Base-by-base conservation (phyloP, 768 basidiomycete genomes). In the Russula earlei region DNA sequence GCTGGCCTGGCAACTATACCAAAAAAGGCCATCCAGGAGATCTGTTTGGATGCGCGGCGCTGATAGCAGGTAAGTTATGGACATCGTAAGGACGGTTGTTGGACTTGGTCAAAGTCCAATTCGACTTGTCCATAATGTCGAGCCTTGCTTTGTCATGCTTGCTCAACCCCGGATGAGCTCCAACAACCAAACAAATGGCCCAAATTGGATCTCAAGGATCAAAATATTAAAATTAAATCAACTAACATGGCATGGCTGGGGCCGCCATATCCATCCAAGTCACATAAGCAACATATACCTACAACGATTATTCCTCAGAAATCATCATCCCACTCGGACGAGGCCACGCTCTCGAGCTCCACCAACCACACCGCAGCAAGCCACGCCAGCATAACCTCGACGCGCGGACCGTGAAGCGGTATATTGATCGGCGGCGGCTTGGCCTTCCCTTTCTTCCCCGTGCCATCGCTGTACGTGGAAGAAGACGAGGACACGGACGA, bases 301-400 rank as follows among this genome's bases (percentile, higher is more conserved):
- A n/a, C n/a, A n/a, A n/a, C n/a, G n/a, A n/a, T 15, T 24, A 43
- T 6, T 14, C 31, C 20, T 40, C 37, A 29, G 15, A 2, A 27
- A 5, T 17, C 25, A 5, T 27, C 19, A 8, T 27, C 37, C n/a
- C n/a, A 29, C n/a, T 50, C 50, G 15, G 20, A 42, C 40, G n/a
- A 42, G 42, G 67, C 68, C 40, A 65, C 67, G 8, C 52, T 29
- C 45, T 90, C 88, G 62, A 91, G 67, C 64, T 88, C 87, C 4
- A 80, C 82, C 34, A 92, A 68, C 72, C 87, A 84, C 54, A 90
- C 85, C 17, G 87, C 88, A 24, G 77, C 89, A 52, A 92, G 71
- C 88, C 88, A 92, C 41, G 90, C 90, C 54, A 92, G 75, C 53
- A 91, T 75, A 54, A 92, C 76, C 69, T 92, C 90, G 44, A 92